Percentiles rank a stretch among this genome's conserved stretches.
phyloP scores from a whole-genome alignment of 2,329 filamentous ascomycete species.

The Aspergillus viridinutans region DNA sequence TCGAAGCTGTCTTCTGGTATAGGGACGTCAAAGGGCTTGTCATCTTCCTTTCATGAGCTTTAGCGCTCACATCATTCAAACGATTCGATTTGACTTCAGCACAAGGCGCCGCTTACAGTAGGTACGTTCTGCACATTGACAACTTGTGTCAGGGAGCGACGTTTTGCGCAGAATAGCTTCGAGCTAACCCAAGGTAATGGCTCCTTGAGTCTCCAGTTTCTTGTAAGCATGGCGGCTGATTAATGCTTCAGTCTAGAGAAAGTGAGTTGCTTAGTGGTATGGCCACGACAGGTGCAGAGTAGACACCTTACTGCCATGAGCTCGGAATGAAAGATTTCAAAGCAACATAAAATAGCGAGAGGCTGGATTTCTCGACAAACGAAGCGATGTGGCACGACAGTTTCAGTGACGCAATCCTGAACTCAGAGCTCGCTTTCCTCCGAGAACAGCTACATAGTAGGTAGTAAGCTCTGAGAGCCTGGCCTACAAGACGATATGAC shows the following conservation, averaged over 20 bases:
- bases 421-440: neutral
- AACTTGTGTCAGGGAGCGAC: slow-evolving; percentile 15
- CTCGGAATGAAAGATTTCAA: neutral
- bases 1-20: slow-evolving; percentile 96
- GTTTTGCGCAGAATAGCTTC: neutral
- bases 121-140: slow-evolving; percentile 11
- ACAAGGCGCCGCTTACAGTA: slow-evolving; percentile 6
- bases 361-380: neutral
- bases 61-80: neutral
- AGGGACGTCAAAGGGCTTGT: slow-evolving; percentile 79
- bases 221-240: slow-evolving; percentile 7
- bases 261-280: neutral
- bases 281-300: neutral
- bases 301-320: neutral
- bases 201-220: slow-evolving; percentile 3
- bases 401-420: slow-evolving; percentile 6
- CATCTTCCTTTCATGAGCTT: slow-evolving; percentile 63
- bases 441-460: neutral
- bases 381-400: neutral
- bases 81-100: neutral
- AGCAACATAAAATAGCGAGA: neutral
- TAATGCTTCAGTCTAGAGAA: neutral
- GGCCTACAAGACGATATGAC: neutral
- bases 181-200: neutral
- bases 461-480: too few relatives aligned